Percentiles rank a stretch among this genome's conserved stretches.
Conservation (phyloP, 352 stramenopile species). For the Plasmopara viticola region DNA sequence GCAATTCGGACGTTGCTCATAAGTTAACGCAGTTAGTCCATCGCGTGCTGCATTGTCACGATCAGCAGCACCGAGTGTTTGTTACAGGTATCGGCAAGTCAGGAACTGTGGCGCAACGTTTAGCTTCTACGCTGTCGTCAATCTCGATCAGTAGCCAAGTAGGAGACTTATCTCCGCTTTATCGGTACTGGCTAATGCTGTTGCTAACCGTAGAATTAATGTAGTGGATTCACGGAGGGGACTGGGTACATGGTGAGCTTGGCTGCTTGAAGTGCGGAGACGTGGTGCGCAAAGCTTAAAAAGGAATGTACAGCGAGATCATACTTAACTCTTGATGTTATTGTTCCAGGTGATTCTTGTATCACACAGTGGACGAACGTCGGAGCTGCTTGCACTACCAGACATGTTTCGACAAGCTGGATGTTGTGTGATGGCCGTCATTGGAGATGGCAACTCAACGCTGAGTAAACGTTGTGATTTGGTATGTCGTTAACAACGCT, state of each 20-base stretch:
- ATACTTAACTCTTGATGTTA: background rate
- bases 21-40: constrained; percentile 29
- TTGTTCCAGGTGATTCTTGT: constrained; percentile 39
- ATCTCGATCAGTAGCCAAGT: constrained; percentile 71
- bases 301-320: too few relatives aligned
- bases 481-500: background rate
- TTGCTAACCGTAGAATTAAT: constrained; percentile 3
- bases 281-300: constrained; percentile 15
- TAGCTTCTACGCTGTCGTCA: constrained; percentile 66
- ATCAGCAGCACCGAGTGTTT: constrained; percentile 43
- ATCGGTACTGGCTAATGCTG: background rate
- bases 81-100: constrained; percentile 81
- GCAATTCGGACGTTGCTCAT: constrained; percentile 17
- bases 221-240: constrained; percentile 70
- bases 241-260: constrained; percentile 78
- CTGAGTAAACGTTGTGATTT: constrained; percentile 35
- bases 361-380: constrained; percentile 65
- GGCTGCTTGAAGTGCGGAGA: constrained; percentile 56
- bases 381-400: constrained; percentile 53
- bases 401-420: constrained; percentile 31
- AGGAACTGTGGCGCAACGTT: constrained; percentile 55
- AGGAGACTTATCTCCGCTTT: background rate
- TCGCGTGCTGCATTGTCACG: constrained; percentile 38
- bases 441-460: constrained; percentile 31
- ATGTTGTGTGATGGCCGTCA: constrained; percentile 44